Evolutionary conservation across 2,329 filamentous ascomycete genomes (phyloP).

Genomic region (Xylariomycetidae sp.): DNA sequence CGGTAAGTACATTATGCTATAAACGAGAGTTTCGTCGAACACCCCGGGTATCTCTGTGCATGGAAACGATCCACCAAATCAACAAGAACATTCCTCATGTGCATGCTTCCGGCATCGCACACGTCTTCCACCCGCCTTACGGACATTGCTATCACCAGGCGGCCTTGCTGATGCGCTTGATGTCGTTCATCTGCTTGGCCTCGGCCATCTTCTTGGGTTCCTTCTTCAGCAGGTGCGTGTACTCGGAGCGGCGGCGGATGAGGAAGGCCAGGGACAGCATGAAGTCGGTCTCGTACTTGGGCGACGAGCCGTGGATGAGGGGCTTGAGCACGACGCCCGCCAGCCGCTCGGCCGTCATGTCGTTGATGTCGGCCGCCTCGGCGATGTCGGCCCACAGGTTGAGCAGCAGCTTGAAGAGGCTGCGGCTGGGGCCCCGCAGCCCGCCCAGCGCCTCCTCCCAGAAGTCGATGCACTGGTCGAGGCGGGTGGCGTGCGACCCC

Average conservation of each 20-base stretch:
- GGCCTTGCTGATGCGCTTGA: constrained; percentile 20
- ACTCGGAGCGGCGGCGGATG: constrained; percentile 36
- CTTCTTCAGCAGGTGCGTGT: constrained; percentile 29
- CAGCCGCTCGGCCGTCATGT: constrained; percentile 38
- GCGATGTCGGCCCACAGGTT: constrained; percentile 38
- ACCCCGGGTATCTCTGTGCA: too few species aligned
- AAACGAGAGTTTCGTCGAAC: too few species aligned
- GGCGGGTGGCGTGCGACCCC: constrained; percentile 27
- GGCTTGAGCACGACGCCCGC: constrained; percentile 32
- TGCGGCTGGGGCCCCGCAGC: constrained; percentile 30
- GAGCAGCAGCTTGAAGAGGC: constrained; percentile 36
- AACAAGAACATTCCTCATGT: too few species aligned
- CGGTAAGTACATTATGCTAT: too few species aligned
- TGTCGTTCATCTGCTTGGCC: constrained; percentile 10
- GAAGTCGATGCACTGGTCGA: constrained; percentile 39
- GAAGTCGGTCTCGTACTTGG: constrained; percentile 31
- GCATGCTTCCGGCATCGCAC: too few species aligned
- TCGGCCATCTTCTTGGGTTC: constrained; percentile 22
- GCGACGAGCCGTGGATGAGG: constrained; percentile 31
- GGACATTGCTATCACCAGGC: constrained; percentile 17
- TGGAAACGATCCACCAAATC: too few species aligned
- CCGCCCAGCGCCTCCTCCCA: constrained; percentile 40
- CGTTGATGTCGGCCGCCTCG: constrained; percentile 31
- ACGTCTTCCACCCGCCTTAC: too few species aligned
- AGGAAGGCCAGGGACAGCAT: constrained; percentile 38